Conservation (phyloP, 1,284 basidiomycete genomes). For the Papiliotrema terrestris region DNA sequence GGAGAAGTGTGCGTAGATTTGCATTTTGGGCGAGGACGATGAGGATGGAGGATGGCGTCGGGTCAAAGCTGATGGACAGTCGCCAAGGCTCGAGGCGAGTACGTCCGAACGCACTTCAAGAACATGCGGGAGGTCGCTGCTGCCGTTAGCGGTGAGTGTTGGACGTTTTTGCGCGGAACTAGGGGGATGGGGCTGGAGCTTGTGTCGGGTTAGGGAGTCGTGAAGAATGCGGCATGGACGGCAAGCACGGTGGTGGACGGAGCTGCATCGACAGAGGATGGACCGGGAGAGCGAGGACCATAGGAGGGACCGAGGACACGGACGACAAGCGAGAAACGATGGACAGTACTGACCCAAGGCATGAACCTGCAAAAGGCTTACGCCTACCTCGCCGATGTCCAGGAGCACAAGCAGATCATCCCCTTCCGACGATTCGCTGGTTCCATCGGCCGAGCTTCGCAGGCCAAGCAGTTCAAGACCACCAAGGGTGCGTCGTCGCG, state of each 20-base stretch:
- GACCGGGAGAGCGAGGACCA: conserved; percentile 38
- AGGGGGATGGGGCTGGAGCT: background rate
- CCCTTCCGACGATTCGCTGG: conserved; percentile 97
- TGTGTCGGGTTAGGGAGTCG: background rate
- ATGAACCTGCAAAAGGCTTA: conserved; percentile 95
- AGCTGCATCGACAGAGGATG: too few species aligned
- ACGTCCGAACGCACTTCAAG: conserved; percentile 99
- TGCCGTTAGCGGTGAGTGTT: conserved; percentile 68
- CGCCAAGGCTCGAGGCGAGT: conserved; percentile 88
- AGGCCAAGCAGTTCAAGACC: conserved; percentile 96
- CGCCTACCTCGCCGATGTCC: conserved; percentile 88
- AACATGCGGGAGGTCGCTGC: conserved; percentile 97
- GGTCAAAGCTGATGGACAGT: conserved; percentile 53
- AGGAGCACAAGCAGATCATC: conserved; percentile 95
- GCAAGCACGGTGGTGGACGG: too few species aligned
- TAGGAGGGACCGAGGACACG: too few species aligned
- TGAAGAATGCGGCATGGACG: background rate
- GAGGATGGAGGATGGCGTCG: background rate
- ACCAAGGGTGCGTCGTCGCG: conserved; percentile 76
- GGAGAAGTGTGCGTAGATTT: conserved; percentile 73
- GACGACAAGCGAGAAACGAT: background rate
- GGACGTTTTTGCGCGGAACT: too few species aligned
- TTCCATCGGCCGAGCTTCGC: conserved; percentile 93
- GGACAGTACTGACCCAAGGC: conserved; percentile 54
- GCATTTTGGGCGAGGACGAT: conserved; percentile 5